phyloP scores from a whole-genome alignment of 2,329 filamentous ascomycete genomes.

The Dactylonectria macrodidyma region DNA sequence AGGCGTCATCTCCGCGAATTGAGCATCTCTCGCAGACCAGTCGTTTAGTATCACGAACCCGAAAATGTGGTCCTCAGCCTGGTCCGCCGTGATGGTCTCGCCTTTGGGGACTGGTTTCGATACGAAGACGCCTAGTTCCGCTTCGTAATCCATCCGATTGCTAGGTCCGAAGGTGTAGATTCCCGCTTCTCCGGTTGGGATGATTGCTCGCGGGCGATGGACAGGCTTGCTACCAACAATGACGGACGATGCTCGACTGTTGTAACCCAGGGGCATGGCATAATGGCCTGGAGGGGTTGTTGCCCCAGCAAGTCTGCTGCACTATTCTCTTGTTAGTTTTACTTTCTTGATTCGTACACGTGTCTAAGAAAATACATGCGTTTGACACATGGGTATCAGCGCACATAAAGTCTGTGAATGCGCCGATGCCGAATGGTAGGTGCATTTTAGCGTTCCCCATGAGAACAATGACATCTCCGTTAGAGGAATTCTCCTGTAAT shows the following conservation, averaged over 20 bases:
- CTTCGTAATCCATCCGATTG: not conserved
- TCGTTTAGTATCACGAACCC: conserved; percentile 76
- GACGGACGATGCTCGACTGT: conserved; percentile 79
- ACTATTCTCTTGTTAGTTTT: not conserved
- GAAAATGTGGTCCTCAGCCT: conserved; percentile 66
- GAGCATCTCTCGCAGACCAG: conserved; percentile 71
- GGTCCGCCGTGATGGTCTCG: not conserved
- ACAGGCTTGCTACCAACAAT: conserved; percentile 80
- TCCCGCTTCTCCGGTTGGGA: conserved; percentile 74
- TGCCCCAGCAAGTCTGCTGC: not conserved
- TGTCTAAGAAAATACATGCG: not conserved
- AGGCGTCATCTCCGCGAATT: conserved; percentile 69
- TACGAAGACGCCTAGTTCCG: not conserved
- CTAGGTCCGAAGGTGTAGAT: conserved; percentile 45
- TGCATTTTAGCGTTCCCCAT: not conserved
- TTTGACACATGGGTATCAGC: not conserved
- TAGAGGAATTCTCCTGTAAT: not conserved
- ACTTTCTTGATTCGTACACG: not conserved
- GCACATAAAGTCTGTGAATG: conserved; percentile 8
- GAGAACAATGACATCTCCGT: not conserved
- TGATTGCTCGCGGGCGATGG: conserved; percentile 70
- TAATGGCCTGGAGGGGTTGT: conserved; percentile 66
- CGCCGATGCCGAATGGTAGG: not conserved
- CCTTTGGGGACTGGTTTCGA: not conserved
- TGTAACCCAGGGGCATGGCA: conserved; percentile 81